Base-by-base conservation (phyloP, 768 basidiomycete species). In the Auricularia heimuer region DNA sequence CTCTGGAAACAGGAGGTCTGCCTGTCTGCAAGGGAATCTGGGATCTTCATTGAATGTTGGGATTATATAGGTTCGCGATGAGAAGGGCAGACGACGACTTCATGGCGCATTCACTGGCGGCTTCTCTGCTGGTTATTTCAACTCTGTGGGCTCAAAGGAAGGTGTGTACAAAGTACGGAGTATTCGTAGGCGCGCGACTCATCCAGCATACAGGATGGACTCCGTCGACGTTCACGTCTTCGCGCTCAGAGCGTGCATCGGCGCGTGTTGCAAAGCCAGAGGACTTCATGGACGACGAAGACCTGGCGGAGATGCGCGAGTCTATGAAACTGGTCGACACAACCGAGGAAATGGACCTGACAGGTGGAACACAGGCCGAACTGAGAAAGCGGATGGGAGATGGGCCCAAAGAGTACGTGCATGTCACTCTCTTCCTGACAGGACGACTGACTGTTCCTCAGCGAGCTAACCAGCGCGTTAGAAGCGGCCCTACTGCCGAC, bases 211-310 rank as follows among this genome's bases (percentile, higher is more conserved):
- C 69, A 97, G 95, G 96, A 86, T 99, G 95, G 94, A 75, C 92
- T 7, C 97, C 97, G 0, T 83, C 89, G 39, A 91, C 92, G 2
- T 99, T 98, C 75, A 86, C 91, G 14, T 98, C 96, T 0, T 97
- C 95, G 6, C 83, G 94, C 37, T 75, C 73, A 35, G 89, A 91
- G 54, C 84, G 94, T 61, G 84, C 84, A 58, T 88, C 87, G 73
- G 75, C 82, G 69, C 80, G 83, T 69, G 76, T 75, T 2, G 76
- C 81, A n/a, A 81, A 82, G 37, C 88, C 93, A 0, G 92, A 96
- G 75, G 94, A 97, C 73, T 98, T 92, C 73, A 98, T 99, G 97
- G 97, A 99, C 76, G 97, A 98, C 54, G 97, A 99, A 76, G 97
- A 98, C 73, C 78, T 98, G 16, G 86, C 90, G 56, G 92, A 92